Conservation (phyloP, 768 basidiomycete species). For the Gymnopilus junonius region DNA sequence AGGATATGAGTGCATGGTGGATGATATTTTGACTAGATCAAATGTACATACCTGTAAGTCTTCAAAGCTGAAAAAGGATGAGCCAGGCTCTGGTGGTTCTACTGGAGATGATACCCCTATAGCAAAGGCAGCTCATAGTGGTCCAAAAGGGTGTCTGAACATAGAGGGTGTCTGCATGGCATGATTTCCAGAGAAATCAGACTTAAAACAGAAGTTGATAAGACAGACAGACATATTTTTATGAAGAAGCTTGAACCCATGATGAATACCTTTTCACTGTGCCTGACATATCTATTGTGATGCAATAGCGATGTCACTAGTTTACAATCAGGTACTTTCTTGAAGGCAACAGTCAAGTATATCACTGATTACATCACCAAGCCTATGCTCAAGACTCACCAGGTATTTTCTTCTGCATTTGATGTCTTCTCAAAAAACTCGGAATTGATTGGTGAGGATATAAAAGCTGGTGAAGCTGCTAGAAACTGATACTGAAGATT, state of each 20-base stretch:
- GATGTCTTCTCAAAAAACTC: constrained; percentile 19
- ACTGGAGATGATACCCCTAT: too few relatives aligned
- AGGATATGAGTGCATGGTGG: too few relatives aligned
- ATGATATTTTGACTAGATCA: too few relatives aligned
- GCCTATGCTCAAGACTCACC: constrained; percentile 16
- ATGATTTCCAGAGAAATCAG: constrained; percentile 26
- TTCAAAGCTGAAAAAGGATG: too few relatives aligned
- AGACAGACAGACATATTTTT: constrained; percentile 23
- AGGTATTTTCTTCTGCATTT: constrained; percentile 23
- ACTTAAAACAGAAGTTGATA: constrained; percentile 18
- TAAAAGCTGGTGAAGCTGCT: not conserved
- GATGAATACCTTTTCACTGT: not conserved
- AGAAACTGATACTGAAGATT: constrained; percentile 27
- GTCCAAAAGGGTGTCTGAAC: constrained; percentile 15
- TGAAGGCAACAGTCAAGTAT: constrained; percentile 38
- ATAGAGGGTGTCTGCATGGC: constrained; percentile 26
- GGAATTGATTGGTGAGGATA: constrained; percentile 7
- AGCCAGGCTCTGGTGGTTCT: too few relatives aligned
- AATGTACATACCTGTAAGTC: too few relatives aligned
- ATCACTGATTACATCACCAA: constrained; percentile 37
- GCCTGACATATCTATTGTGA: not conserved
- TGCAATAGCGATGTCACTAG: not conserved
- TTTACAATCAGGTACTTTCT: constrained; percentile 35
- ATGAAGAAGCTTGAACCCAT: constrained; percentile 32
- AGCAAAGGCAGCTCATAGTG: not conserved